phyloP scores from a whole-genome alignment of 2,329 filamentous ascomycete species.

The Huntiella omanensis region DNA sequence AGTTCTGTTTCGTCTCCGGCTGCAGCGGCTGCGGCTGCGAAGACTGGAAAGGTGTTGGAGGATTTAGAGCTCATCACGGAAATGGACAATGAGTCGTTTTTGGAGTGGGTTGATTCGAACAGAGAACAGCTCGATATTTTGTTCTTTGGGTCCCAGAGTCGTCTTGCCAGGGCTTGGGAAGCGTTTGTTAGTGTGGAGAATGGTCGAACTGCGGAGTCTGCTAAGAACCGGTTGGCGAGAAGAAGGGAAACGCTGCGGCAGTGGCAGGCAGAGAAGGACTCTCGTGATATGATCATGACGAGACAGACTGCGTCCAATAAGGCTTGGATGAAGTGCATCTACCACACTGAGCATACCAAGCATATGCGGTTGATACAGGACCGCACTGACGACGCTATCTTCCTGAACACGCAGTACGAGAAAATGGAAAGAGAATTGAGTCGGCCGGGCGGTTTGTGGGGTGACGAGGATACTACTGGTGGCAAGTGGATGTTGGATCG shows the following conservation, averaged over 20 bases:
- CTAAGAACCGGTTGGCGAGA: conserved; percentile 48
- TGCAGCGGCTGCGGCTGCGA: not conserved
- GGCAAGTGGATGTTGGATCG: conserved; percentile 85
- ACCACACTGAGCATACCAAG: conserved; percentile 77
- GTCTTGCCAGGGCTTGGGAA: conserved; percentile 67
- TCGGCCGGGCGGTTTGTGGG: conserved; percentile 45
- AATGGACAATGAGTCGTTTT: conserved; percentile 73
- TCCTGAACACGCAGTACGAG: conserved; percentile 54
- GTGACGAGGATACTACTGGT: conserved; percentile 26
- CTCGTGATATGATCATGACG: conserved; percentile 51
- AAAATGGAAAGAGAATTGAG: conserved; percentile 63
- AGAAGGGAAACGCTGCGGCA: conserved; percentile 65
- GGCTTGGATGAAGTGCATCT: conserved; percentile 92
- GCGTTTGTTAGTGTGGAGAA: conserved; percentile 74
- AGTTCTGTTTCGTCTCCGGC: not conserved
- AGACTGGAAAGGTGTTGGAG: conserved; percentile 17
- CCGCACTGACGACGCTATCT: conserved; percentile 74
- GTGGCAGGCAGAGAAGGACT: conserved; percentile 55
- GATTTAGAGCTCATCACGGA: conserved; percentile 74
- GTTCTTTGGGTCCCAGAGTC: conserved; percentile 46
- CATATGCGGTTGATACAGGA: conserved; percentile 80
- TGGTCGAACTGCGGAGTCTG: conserved; percentile 55
- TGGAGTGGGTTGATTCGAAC: conserved; percentile 74
- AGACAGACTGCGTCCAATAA: conserved; percentile 75
- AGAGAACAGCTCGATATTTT: conserved; percentile 59